phyloP scores from a whole-genome alignment of 257 asterid species.

The Fraxinus excelsior region DNA sequence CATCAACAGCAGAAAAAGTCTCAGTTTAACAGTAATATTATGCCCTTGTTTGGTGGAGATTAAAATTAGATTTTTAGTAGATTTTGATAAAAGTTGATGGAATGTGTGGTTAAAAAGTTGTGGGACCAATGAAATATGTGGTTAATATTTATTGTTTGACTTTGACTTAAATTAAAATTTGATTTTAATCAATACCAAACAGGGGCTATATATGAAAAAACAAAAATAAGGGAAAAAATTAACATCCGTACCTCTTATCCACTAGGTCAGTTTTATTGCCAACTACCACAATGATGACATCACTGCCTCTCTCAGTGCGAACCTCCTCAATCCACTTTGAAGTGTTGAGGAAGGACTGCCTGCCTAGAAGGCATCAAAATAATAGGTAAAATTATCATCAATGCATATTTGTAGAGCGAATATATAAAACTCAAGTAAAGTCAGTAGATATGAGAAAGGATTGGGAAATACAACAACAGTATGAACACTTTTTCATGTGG shows the following conservation, averaged over 20 bases:
- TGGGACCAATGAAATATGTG: too few relatives aligned
- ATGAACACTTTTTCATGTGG: conserved; percentile 9
- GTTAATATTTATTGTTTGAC: too few relatives aligned
- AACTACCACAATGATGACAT: conserved; percentile 83
- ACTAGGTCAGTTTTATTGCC: conserved; percentile 95
- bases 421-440: neutral
- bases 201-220: neutral
- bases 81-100: too few relatives aligned
- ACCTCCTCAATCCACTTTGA: conserved; percentile 94
- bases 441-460: neutral
- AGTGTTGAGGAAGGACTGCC: conserved; percentile 85
- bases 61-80: too few relatives aligned
- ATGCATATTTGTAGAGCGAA: conserved; percentile 14
- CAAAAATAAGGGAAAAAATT: conserved; percentile 11
- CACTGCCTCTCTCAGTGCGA: conserved; percentile 94
- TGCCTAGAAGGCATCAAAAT: conserved; percentile 45
- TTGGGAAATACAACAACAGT: conserved; percentile 20
- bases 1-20: neutral
- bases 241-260: conserved; percentile 65
- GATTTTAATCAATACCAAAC: too few relatives aligned
- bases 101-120: too few relatives aligned
- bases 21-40: neutral
- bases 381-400: conserved; percentile 12
- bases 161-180: too few relatives aligned
- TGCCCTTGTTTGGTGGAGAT: too few relatives aligned